These are phyloP conservation scores for Oryza officinalis DNA, from an alignment of 176 grass and related monocot species.

Conservation along the genomic window DNA sequence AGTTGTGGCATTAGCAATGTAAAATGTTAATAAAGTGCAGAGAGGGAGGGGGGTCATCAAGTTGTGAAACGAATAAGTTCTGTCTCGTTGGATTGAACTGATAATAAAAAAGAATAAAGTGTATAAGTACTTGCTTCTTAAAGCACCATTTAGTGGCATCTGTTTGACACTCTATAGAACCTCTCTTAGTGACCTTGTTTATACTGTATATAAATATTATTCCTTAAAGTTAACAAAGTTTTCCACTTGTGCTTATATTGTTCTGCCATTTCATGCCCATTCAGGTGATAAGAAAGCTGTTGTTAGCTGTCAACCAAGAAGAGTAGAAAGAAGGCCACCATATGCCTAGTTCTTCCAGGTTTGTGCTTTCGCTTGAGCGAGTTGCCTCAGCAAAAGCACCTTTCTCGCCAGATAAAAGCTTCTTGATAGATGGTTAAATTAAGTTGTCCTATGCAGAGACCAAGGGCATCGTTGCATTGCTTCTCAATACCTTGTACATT, in stretches of 20 bases:
- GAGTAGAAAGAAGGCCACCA: constrained; percentile 35
- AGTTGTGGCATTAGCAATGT: neutral
- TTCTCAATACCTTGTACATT: constrained; percentile 47
- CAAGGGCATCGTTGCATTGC: constrained; percentile 11
- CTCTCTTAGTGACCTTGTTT: constrained; percentile 17
- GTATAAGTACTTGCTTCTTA: constrained; percentile 16
- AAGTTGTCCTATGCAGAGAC: constrained; percentile 33
- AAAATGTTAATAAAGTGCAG: neutral
- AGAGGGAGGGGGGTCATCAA: neutral
- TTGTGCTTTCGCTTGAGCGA: constrained; percentile 12
- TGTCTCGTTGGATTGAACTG: neutral
- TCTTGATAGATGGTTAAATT: constrained; percentile 34
- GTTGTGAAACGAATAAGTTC: constrained; percentile 20
- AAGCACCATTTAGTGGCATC: neutral
- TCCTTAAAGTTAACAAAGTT: constrained; percentile 18
- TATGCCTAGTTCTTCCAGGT: neutral
- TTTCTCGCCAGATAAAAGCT: constrained; percentile 16
- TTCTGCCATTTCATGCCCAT: neutral
- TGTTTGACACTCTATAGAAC: constrained; percentile 1
- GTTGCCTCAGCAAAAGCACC: constrained; percentile 19
- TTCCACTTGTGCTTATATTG: constrained; percentile 17
- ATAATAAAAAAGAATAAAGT: constrained; percentile 31
- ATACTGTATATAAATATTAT: constrained; percentile 13
- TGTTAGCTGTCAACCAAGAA: constrained; percentile 33
- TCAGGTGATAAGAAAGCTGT: constrained; percentile 35